These are phyloP conservation scores for Backusella luteola DNA, from an alignment of 192 early-diverging fungal species.

Conservation along the genomic window DNA sequence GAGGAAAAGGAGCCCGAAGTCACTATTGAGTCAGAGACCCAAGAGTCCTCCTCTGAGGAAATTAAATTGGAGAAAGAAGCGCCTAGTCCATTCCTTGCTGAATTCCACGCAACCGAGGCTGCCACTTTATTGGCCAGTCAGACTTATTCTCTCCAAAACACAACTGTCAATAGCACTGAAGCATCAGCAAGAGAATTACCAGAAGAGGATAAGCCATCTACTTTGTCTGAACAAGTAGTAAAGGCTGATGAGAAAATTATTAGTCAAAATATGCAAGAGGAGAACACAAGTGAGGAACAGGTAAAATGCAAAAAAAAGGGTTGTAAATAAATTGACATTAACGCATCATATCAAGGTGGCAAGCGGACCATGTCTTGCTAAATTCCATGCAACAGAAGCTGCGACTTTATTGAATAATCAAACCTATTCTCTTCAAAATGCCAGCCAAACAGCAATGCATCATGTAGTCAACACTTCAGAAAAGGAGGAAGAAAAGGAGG, in stretches of 20 bases:
- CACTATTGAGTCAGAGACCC: not conserved
- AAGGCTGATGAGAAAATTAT: not conserved
- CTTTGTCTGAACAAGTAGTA: not conserved
- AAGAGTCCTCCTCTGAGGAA: no score
- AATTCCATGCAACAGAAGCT: constrained; percentile 1
- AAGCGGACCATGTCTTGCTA: not conserved
- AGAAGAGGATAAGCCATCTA: no score
- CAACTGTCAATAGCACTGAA: not conserved
- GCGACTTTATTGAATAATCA: not conserved
- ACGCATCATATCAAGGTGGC: not conserved
- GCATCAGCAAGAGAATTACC: no score
- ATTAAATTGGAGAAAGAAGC: not conserved
- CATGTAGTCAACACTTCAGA: not conserved
- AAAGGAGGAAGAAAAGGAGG: not conserved
- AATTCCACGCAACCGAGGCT: not conserved
- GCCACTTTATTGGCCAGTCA: not conserved
- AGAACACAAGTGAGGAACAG: not conserved
- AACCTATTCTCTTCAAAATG: not conserved
- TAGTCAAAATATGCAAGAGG: not conserved
- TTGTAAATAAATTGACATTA: no score
- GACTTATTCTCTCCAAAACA: not conserved
- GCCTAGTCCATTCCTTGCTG: not conserved
- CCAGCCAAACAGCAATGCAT: not conserved
- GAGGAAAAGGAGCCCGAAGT: not conserved
- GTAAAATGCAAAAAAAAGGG: not conserved